Percentiles rank a stretch among this genome's conserved stretches.
phyloP scores from a whole-genome alignment of 805 yeast genomes.

The Debaryomyces maramus region DNA sequence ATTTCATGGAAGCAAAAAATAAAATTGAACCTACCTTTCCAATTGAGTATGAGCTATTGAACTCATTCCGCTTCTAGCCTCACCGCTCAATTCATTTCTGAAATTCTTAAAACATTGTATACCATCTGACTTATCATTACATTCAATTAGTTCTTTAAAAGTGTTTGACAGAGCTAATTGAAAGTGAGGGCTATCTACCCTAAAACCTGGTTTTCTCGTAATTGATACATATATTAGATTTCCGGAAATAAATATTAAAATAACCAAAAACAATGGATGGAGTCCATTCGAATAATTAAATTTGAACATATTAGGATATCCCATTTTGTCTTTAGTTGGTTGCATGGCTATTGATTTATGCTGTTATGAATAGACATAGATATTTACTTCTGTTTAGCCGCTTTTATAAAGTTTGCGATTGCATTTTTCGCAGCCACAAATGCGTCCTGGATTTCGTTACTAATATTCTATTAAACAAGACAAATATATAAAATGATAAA shows the following conservation, averaged over 20 bases:
- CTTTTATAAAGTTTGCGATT: neutral
- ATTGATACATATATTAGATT: slow-evolving; percentile 3
- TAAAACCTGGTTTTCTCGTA: neutral
- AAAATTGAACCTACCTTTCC: slow-evolving; percentile 15
- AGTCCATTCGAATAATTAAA: neutral
- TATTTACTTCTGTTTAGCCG: neutral
- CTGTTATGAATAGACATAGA: neutral
- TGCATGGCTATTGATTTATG: neutral
- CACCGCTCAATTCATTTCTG: slow-evolving; percentile 10
- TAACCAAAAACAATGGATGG: slow-evolving; percentile 4
- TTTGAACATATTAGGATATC: neutral
- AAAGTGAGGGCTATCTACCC: slow-evolving; percentile 4
- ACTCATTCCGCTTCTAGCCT: slow-evolving; percentile 6
- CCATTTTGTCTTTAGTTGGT: neutral
- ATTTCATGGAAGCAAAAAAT: neutral
- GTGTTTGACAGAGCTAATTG: slow-evolving; percentile 8
- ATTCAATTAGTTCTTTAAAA: slow-evolving; percentile 13
- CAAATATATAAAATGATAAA: no score
- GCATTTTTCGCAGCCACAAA: slow-evolving; percentile 11
- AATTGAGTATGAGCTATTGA: slow-evolving; percentile 9
- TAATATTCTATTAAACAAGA: slow-evolving; percentile 3
- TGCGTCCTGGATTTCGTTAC: neutral
- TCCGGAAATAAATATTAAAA: slow-evolving; percentile 5
- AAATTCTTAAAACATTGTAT: slow-evolving; percentile 16
- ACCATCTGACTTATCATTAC: slow-evolving; percentile 21